A percentile compares a stretch with the other conserved stretches of the same genome.
Evolutionary conservation across 192 early-diverging fungal species (phyloP).

Genomic region (Coemansia biformis): DNA sequence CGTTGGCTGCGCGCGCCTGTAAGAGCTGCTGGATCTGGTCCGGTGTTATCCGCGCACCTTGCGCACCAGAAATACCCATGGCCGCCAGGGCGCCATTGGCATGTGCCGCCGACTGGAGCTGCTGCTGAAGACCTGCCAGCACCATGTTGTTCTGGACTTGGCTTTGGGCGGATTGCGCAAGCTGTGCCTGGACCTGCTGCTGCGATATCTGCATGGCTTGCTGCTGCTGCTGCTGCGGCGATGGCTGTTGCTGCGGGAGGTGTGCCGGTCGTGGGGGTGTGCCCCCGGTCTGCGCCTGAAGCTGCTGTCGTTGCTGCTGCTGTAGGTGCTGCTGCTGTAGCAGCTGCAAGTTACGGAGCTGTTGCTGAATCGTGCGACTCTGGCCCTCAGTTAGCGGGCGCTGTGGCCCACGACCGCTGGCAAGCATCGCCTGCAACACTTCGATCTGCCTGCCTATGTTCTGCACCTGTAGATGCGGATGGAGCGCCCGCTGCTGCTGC

Average conservation of each 20-base stretch:
- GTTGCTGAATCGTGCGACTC: conserved; percentile 26
- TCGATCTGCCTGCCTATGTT: conserved; percentile 24
- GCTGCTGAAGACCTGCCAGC: conserved; percentile 7
- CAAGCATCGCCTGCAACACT: conserved; percentile 29
- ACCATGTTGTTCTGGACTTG: conserved; percentile 10
- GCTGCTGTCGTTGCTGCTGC: conserved; percentile 18
- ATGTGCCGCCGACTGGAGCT: conserved; percentile 7
- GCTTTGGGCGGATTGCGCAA: conserved; percentile 14
- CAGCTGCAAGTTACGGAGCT: conserved; percentile 27
- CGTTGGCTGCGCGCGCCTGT: conserved; percentile 43
- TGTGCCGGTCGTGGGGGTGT: conserved; percentile 12
- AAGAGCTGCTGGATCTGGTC: conserved; percentile 43
- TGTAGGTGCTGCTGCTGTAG: conserved; percentile 14
- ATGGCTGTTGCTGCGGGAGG: conserved; percentile 21
- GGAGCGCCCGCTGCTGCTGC: conserved; percentile 25
- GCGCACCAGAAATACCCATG: conserved; percentile 15
- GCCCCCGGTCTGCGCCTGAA: conserved; percentile 9
- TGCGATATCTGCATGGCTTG: conserved; percentile 9
- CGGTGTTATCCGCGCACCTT: conserved; percentile 25
- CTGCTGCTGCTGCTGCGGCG: conserved; percentile 13
- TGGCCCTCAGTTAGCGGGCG: conserved; percentile 30
- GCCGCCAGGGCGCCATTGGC: background rate
- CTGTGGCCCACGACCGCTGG: conserved; percentile 19
- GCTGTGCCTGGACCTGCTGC: conserved; percentile 14
- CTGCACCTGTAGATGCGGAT: conserved; percentile 19